These are phyloP conservation scores for Neonectria faginata DNA, from an alignment of 2,329 filamentous ascomycete genomes.

Conservation along the genomic window DNA sequence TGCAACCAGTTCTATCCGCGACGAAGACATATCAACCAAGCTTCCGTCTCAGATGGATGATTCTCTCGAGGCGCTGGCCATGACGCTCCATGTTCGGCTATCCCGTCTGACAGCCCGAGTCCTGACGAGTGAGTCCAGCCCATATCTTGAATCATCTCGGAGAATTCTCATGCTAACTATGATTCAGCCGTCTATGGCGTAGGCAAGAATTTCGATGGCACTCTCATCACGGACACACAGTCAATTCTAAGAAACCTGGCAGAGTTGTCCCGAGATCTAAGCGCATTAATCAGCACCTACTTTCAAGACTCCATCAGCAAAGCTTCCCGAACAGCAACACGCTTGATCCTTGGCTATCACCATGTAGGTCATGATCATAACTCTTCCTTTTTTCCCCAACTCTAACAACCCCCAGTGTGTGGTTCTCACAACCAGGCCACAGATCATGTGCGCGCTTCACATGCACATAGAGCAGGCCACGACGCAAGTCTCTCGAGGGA, in stretches of 20 bases:
- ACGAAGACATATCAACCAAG: conserved; percentile 48
- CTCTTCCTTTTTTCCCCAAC: too few species aligned
- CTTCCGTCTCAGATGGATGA: conserved; percentile 45
- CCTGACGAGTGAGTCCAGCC: conserved; percentile 32
- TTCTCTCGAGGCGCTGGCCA: conserved; percentile 41
- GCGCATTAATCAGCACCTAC: conserved; percentile 43
- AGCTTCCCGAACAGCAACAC: conserved; percentile 43
- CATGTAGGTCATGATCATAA: conserved; percentile 27
- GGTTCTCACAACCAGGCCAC: conserved; percentile 46
- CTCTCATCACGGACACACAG: conserved; percentile 45
- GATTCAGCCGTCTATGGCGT: conserved; percentile 43
- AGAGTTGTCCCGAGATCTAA: conserved; percentile 43
- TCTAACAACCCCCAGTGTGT: conserved; percentile 40
- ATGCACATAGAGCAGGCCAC: conserved; percentile 47
- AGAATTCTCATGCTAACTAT: neutral
- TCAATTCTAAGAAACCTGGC: conserved; percentile 45
- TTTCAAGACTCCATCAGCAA: conserved; percentile 47
- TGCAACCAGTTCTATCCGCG: conserved; percentile 44
- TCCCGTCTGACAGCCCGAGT: conserved; percentile 43
- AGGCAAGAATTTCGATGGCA: conserved; percentile 45
- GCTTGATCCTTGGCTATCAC: conserved; percentile 45
- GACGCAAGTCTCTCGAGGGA: conserved; percentile 30
- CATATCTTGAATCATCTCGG: fast-evolving
- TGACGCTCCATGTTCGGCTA: conserved; percentile 44
- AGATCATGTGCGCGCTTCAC: conserved; percentile 50